Conservation (phyloP, 331 rosid genomes). For the Acacia concinna region DNA sequence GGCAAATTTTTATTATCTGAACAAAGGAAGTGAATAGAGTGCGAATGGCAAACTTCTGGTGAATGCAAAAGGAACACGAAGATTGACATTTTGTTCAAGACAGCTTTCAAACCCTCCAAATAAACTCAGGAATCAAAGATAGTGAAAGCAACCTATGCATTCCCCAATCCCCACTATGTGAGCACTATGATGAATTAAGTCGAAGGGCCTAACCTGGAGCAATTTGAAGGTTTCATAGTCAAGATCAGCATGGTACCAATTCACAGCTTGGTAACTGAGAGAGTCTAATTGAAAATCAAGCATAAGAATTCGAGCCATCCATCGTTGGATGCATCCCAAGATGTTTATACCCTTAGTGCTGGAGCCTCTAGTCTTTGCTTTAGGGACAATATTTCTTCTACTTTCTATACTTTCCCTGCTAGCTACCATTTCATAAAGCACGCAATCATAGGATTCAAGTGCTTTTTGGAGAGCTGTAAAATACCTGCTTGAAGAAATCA, state of each 20-base stretch:
- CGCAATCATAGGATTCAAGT: conserved; percentile 84
- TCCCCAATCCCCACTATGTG: conserved; percentile 18
- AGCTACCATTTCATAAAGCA: conserved; percentile 95
- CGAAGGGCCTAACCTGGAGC: conserved; percentile 67
- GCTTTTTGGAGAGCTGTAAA: conserved; percentile 78
- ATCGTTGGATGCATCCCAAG: conserved; percentile 87
- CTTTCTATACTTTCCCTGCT: conserved; percentile 80
- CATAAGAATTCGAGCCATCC: conserved; percentile 77
- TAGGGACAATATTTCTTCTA: conserved; percentile 51
- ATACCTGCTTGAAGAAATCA: conserved; percentile 57
- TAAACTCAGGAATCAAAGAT: neutral
- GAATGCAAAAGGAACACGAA: neutral
- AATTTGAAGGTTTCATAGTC: conserved; percentile 84
- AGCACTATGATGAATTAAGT: conserved; percentile 21
- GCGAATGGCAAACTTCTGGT: neutral
- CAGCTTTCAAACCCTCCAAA: neutral
- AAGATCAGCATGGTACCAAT: conserved; percentile 95
- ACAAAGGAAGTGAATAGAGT: neutral
- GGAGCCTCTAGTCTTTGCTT: conserved; percentile 52
- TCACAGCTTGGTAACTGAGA: conserved; percentile 68
- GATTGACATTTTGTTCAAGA: neutral
- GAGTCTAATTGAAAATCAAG: conserved; percentile 93
- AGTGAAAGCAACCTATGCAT: conserved; percentile 18
- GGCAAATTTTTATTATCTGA: conserved; percentile 13
- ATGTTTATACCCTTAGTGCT: conserved; percentile 72